Evolutionary conservation across 345 rosid species (phyloP).

Genomic region (Mercurialis annua): DNA sequence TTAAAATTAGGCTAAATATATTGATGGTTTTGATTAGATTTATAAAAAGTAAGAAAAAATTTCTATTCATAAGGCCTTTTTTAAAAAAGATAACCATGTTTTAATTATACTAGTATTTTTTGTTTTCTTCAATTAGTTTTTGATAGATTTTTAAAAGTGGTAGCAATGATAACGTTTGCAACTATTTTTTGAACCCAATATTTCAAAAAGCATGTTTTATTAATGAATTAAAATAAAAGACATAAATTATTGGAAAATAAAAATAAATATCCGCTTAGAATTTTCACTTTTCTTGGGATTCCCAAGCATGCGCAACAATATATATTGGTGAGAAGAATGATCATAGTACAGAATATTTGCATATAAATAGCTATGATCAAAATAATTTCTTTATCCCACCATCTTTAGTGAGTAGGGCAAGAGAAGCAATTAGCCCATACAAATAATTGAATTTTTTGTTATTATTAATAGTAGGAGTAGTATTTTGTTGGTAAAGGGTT

Average conservation of each 20-base stretch:
- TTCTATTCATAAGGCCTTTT: too few relatives aligned
- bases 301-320: conserved; percentile 51
- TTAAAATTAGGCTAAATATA: too few relatives aligned
- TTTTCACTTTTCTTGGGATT: conserved; percentile 56
- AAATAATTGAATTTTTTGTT: neutral
- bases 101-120: neutral
- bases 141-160: neutral
- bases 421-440: conserved; percentile 24
- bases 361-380: neutral
- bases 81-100: neutral
- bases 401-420: too few relatives aligned
- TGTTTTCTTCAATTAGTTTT: conserved; percentile 1
- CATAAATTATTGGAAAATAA: neutral
- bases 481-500: neutral
- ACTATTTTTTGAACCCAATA: neutral
- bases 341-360: conserved; percentile 14
- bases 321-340: conserved; percentile 19
- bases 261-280: conserved; percentile 7
- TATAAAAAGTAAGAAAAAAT: too few relatives aligned
- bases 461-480: too few relatives aligned
- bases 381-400: neutral
- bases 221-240: too few relatives aligned
- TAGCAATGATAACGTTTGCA: neutral
- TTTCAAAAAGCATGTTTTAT: too few relatives aligned
- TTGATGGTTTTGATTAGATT: too few relatives aligned